Evolutionary conservation across 108 stramenopile species (phyloP), one percentile per base, ranked within the genome.

Genomic region (Cyclostephanos invisitatus): DNA sequence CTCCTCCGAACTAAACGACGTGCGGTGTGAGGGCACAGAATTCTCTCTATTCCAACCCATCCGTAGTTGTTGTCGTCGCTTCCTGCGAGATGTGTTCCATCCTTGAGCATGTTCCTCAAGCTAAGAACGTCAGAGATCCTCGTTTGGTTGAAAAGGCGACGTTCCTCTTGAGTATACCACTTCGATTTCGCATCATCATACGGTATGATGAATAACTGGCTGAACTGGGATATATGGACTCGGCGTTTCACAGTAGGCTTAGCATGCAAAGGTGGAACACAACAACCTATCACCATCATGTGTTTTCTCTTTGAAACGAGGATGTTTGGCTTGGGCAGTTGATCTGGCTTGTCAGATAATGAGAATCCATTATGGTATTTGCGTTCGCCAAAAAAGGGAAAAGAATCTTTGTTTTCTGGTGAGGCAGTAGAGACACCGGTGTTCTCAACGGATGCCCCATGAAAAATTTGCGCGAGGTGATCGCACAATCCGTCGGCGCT

Each of bases 151-250:
- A 25, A 54, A 5, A 25, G 53, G 5, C 22, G 53, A 9, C 0
- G 22, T 11, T 54, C 53, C 22, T 54, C 24, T 54, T 12, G 53
- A 54, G 53, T 54, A 8, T 25, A 27, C 53, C 53, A 54, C 53
- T 25, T 24, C 22, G 53, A 54, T 54, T 54, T 15, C 22, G 22
- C 12, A 12, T 54, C 53, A 24, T 54, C 53, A 15, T 54, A 27
- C 4, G 53, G 53, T 25, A 54, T 54, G 2, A 54, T 25, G 53
- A 27, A 24, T 54, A 54, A 12, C 11, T 54, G 53, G 22, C 53
- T 54, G 53, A 54, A 54, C 25, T 24, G 3, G 53, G 53, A 54
- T 3, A 54, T 12, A 27, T 24, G 22, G 20, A 54, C 53, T 54
- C 22, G 53, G 25, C n/a, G 48, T 18, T 18, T 2, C 32, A 32